These are phyloP conservation scores for Acanthamoeba castellanii DNA, from an alignment of 208 protist genomes.

Conservation along the genomic window DNA sequence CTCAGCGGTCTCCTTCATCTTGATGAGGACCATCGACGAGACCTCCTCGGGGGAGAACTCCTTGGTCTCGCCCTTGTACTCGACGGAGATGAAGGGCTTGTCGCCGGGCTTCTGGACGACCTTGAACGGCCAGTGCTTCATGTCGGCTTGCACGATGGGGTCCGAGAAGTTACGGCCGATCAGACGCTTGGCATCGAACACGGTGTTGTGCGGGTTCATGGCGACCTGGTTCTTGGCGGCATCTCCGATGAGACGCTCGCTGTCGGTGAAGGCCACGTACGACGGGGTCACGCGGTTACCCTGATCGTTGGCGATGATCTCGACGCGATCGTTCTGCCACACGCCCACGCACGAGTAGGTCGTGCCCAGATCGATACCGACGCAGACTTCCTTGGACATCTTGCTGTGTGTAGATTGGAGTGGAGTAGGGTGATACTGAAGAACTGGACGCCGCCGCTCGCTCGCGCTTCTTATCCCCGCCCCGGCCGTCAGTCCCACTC, in stretches of 20 bases:
- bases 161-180: slow-evolving; percentile 87
- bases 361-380: slow-evolving; percentile 95
- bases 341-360: slow-evolving; percentile 95
- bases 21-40: slow-evolving; percentile 94
- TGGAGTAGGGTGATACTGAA: slow-evolving; percentile 73
- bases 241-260: slow-evolving; percentile 91
- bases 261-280: slow-evolving; percentile 98
- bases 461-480: neutral
- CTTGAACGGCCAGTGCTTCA: slow-evolving; percentile 94
- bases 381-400: slow-evolving; percentile 37
- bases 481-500: neutral
- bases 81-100: slow-evolving; percentile 90
- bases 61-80: slow-evolving; percentile 91
- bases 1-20: slow-evolving; percentile 97
- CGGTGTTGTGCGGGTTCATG: slow-evolving; percentile 93
- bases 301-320: slow-evolving; percentile 94
- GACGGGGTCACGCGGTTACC: slow-evolving; percentile 99
- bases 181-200: slow-evolving; percentile 95
- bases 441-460: neutral
- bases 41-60: slow-evolving; percentile 95
- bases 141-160: slow-evolving; percentile 85
- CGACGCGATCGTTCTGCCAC: slow-evolving; percentile 90
- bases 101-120: slow-evolving; percentile 90
- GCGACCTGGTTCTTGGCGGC: slow-evolving; percentile 92
- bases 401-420: neutral